Conservation (phyloP, 2,329 filamentous ascomycete species). For the Arthrinium puccinioides region DNA sequence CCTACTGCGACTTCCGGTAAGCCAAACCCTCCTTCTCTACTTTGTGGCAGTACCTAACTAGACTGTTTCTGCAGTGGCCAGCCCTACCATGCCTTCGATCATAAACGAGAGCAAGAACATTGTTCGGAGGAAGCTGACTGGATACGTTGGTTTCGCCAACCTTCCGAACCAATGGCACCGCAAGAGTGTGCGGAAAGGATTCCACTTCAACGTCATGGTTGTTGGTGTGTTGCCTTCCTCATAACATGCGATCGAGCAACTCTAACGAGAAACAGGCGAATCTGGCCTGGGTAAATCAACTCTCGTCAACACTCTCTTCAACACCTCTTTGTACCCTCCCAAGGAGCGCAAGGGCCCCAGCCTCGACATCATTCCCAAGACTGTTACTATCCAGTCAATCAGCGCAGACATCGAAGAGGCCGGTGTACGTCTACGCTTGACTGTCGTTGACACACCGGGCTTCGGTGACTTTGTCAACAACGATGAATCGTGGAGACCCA, state of each 20-base stretch:
- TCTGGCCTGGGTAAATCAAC: constrained; percentile 98
- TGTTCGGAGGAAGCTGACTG: constrained; percentile 94
- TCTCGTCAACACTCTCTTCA: constrained; percentile 98
- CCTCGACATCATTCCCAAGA: constrained; percentile 98
- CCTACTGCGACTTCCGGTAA: constrained; percentile 10
- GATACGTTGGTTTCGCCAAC: constrained; percentile 98
- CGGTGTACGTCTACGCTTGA: constrained; percentile 89
- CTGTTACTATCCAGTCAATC: constrained; percentile 88
- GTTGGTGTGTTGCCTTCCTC: constrained; percentile 62
- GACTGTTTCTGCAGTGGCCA: constrained; percentile 23
- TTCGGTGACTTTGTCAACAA: constrained; percentile 99
- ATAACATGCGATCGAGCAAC: not conserved
- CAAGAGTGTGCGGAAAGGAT: constrained; percentile 99
- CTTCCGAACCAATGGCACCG: constrained; percentile 99
- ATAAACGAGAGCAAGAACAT: constrained; percentile 81
- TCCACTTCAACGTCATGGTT: constrained; percentile 99
- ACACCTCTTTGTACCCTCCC: constrained; percentile 96
- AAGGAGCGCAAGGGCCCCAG: constrained; percentile 98
- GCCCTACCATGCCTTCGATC: constrained; percentile 33
- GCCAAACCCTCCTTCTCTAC: not conserved
- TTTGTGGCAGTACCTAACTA: constrained; percentile 17
- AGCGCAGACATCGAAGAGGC: constrained; percentile 98
- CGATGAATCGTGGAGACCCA: constrained; percentile 97
- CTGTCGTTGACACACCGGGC: constrained; percentile 94
- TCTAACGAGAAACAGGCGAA: constrained; percentile 79